Evolutionary conservation across 805 yeast species (phyloP), one percentile per base, ranked within the genome.

Genomic region (Candida ulmi): DNA sequence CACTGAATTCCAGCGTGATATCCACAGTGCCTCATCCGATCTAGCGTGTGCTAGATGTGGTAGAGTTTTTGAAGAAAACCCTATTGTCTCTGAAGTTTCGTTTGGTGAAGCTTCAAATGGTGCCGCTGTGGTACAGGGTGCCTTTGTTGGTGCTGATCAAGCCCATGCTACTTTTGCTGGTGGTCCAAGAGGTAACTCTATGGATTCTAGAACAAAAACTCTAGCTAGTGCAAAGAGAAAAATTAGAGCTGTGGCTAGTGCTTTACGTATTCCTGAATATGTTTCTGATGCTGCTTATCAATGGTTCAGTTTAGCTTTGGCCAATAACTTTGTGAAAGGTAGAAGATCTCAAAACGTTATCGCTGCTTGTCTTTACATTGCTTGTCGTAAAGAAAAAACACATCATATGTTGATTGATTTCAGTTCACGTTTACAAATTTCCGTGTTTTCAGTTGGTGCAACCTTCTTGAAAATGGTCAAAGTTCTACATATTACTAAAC

Each of bases 351-450:
- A 90, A 57, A 90, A 91, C 57, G 98, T 93, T 3, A 80, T 90
- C 40, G 95, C 96, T 0, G 88, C 98, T 0, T 93, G 99, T 64
- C 70, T 93, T 26, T 93, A 93, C 57, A 78, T 93, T 35, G 96
- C 98, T 0, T 93, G 99, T 61, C 80, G 99, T 55, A 83, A 81
- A 57, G 91, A 83, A 53, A 76, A 78, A 58, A 90, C 98, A 1
- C 93, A 84, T 51, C 97, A 91, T 57, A 88, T 93, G 96, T 72
- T 93, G 51, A 90, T 93, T 52, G 99, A 93, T 64, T 93, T 93
- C 58, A 84, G 95, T 13, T 85, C 96, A 33, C 69, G 91, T 47
- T 68, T 95, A 32, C 96, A 85, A 58, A 88, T 90, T 11, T 84
- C 93, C 32, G 98, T 93, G 1, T 93, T 83, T 60, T 86, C 95